Evolutionary conservation across 75 land plant genomes (phyloP), one percentile per base, ranked within the genome.

Genomic region (Cupressus sempervirens): DNA sequence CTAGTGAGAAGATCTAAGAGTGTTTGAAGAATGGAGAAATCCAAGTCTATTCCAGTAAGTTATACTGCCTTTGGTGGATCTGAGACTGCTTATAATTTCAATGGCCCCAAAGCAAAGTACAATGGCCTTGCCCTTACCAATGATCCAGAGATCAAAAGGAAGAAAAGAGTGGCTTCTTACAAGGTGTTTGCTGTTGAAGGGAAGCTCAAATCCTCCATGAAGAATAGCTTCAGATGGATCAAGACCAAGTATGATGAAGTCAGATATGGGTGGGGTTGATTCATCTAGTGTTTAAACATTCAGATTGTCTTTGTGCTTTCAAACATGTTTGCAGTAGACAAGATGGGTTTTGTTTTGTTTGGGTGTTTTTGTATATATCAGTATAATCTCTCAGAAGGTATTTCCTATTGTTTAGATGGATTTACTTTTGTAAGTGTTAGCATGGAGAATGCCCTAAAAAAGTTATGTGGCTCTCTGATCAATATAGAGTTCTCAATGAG

Each of bases 181-280:
- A 94, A 95, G 73, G 87, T 85, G 9, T 93, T 89, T 65, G 83
- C 91, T 35, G 85, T 86, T 85, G 96, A 95, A 86, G 91, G 90
- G 10, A 95, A 95, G 90, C 79, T 94, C 38, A 95, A 95, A 84
- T 81, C 90, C 23, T 89, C 91, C 0, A 93, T 95, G 58, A 87
- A 88, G 87, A 91, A 68, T 86, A 92, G 97, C 88, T 89, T 93
- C 87, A 92, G 90, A 80, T 95, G 97, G 97, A 90, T 95, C 86
- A 95, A 95, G 90, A 83, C 46, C 83, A 95, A 94, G 89, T 89
- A 94, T 82, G 73, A 80, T 65, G 88, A 86, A 30, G 74, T 90
- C 74, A 65, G 91, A 29, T 89, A 89, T 58, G 91, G 91, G 15
- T 89, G 81, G 81, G 46, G 81, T 8, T 77, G 29, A 68, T 8